phyloP scores from a whole-genome alignment of 2,329 filamentous ascomycete genomes.

The Cordyceps tenuipes region DNA sequence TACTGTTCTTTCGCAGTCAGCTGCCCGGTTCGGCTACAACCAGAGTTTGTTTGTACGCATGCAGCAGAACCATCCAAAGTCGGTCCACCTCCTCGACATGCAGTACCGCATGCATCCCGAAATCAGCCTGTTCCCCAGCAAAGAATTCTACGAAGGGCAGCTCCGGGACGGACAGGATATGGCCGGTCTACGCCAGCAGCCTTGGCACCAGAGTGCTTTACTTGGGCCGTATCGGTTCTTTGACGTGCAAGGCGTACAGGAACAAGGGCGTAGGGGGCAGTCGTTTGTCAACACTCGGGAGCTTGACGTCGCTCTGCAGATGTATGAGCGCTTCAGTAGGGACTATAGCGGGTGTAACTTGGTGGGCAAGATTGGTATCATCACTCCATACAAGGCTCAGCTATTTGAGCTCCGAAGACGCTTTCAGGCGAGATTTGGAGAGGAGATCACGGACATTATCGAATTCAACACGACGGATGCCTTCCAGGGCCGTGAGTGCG shows the following conservation, averaged over 20 bases:
- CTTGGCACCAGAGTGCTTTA: slow-evolving; percentile 77
- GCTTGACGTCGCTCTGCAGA: slow-evolving; percentile 72
- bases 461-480: slow-evolving; percentile 99
- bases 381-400: slow-evolving; percentile 96
- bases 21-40: slow-evolving; percentile 87
- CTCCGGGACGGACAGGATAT: slow-evolving; percentile 81
- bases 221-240: slow-evolving; percentile 96
- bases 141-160: slow-evolving; percentile 83
- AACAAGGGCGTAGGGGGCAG: slow-evolving; percentile 71
- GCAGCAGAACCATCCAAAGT: slow-evolving; percentile 82
- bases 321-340: slow-evolving; percentile 70
- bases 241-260: slow-evolving; percentile 83
- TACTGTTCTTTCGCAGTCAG: slow-evolving; percentile 89
- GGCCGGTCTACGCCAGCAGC: slow-evolving; percentile 62
- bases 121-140: slow-evolving; percentile 84
- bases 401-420: slow-evolving; percentile 68
- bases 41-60: slow-evolving; percentile 98
- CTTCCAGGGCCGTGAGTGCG: slow-evolving; percentile 92
- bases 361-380: slow-evolving; percentile 83
- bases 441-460: slow-evolving; percentile 65
- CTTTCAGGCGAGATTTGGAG: slow-evolving; percentile 66
- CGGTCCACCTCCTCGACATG: slow-evolving; percentile 90
- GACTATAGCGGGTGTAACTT: slow-evolving; percentile 66
- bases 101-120: slow-evolving; percentile 99
- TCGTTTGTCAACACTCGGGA: slow-evolving; percentile 87